Conservation (phyloP, 257 asterid genomes). For the Linderniella brevidens region DNA sequence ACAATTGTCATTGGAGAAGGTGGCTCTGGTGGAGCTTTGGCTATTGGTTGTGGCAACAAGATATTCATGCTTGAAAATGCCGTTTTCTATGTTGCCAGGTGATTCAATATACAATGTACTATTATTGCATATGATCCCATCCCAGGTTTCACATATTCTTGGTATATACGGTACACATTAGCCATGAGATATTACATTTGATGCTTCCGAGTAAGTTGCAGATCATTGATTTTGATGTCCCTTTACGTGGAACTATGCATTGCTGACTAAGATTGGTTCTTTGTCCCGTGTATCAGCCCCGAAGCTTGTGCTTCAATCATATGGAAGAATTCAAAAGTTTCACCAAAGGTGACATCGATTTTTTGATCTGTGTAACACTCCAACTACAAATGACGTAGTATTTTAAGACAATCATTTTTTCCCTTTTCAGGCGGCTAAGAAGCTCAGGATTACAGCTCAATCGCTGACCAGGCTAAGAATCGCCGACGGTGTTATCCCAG, state of each 20-base stretch:
- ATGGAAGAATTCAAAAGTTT: slow-evolving; percentile 73
- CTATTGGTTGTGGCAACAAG: slow-evolving; percentile 94
- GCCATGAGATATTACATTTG: too few species aligned
- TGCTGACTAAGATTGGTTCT: slow-evolving; percentile 9
- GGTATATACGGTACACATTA: too few species aligned
- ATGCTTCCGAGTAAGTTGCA: too few species aligned
- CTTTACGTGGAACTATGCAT: slow-evolving; percentile 7
- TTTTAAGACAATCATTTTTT: too few species aligned
- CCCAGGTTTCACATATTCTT: too few species aligned
- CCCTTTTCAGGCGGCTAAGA: slow-evolving; percentile 80
- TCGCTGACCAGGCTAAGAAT: slow-evolving; percentile 55
- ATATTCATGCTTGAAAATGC: slow-evolving; percentile 94
- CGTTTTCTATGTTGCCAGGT: slow-evolving; percentile 97
- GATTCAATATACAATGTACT: slow-evolving; percentile 3
- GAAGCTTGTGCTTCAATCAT: slow-evolving; percentile 98
- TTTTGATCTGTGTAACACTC: slow-evolving; percentile 8
- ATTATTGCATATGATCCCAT: too few species aligned
- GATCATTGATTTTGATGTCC: not conserved
- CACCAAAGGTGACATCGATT: slow-evolving; percentile 52
- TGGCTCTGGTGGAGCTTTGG: slow-evolving; percentile 99
- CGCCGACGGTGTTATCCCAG: slow-evolving; percentile 69
- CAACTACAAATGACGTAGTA: slow-evolving; percentile 15
- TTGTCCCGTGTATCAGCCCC: slow-evolving; percentile 49
- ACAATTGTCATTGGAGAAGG: slow-evolving; percentile 96
- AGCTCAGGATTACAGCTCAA: slow-evolving; percentile 71